Percentiles rank a stretch among this genome's conserved stretches.
These are phyloP conservation scores for Carex kokanica DNA, from an alignment of 176 grass and related monocot genomes.

Conservation along the genomic window DNA sequence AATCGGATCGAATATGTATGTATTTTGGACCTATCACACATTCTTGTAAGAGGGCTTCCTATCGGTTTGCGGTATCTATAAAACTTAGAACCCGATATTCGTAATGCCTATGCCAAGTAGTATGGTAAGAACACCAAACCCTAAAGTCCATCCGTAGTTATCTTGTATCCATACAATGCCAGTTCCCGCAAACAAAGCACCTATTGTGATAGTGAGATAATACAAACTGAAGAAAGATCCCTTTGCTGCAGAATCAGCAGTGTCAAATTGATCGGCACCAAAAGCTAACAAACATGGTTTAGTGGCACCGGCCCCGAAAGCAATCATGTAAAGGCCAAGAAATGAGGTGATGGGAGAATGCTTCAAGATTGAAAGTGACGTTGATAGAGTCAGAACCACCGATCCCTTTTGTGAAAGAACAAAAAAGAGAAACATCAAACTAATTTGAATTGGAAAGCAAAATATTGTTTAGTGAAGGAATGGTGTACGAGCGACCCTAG, in stretches of 20 bases:
- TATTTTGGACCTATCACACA: too few species aligned
- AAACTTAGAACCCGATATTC: conserved; percentile 25
- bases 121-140: conserved; percentile 44
- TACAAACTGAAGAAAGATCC: conserved; percentile 56
- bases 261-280: conserved; percentile 56
- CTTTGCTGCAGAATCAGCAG: conserved; percentile 29
- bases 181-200: conserved; percentile 30
- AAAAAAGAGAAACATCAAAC: background rate
- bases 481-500: too few species aligned
- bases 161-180: conserved; percentile 48
- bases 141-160: conserved; percentile 41
- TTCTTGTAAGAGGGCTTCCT: conserved; percentile 41
- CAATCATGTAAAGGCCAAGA: conserved; percentile 42
- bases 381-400: conserved; percentile 28
- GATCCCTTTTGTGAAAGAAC: conserved; percentile 29
- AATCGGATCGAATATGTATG: too few species aligned
- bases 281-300: conserved; percentile 46
- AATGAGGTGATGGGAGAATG: background rate
- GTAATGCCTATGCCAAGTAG: conserved; percentile 32
- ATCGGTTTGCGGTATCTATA: conserved; percentile 48
- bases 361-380: conserved; percentile 21
- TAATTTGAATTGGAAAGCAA: background rate
- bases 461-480: background rate
- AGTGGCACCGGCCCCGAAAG: conserved; percentile 35
- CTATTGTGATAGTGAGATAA: conserved; percentile 40